Base-by-base conservation (phyloP, 2,329 filamentous ascomycete genomes). In the Cladosporium sp. region DNA sequence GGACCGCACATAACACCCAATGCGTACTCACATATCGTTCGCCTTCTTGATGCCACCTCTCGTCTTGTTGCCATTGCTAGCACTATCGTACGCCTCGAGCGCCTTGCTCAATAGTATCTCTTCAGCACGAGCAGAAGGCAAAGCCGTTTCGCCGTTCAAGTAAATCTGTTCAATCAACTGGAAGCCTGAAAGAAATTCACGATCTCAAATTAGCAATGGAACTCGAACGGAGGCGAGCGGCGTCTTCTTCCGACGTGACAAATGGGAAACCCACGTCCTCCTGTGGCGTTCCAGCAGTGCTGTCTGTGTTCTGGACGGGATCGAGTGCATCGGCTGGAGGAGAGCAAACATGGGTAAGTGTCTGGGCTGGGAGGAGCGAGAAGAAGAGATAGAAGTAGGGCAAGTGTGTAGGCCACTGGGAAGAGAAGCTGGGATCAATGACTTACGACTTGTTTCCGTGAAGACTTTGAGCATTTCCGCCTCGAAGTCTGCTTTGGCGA, bases 1-100 rank as follows among this genome's bases (percentile, higher is more conserved):
- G 7, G 21, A 5, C 31, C 21, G 18, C 12, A 69, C 18, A n/a
- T 5, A 8, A 6, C 6, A 44, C 21, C 26, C 52, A 14, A 56
- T 35, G 16, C 21, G 16, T 16, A 75, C 86, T 78, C 79, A 90
- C 89, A 91, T 90, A 59, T 92, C 89, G 69, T 89, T 84, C 55
- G 90, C 92, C 76, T 88, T 91, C 77, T 91, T 92, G 72, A 95
- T 83, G 0, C 89, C 89, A 18, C 91, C 91, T 69, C 91, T 84
- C 1, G 86, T 91, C 64, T 87, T 86, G 71, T 94, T 93, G 0
- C 90, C 90, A 72, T 95, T 95, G 26, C 89, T 91, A 3, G 91
- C 91, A 73, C 91, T 91, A 72, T 95, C 91, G 73, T 93, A 95
- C 4, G 89, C 85, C 63, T 85, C 83, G 80, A 93, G 84, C 1